Base-by-base conservation (phyloP, 768 basidiomycete species). In the Leccinum sublutescens region DNA sequence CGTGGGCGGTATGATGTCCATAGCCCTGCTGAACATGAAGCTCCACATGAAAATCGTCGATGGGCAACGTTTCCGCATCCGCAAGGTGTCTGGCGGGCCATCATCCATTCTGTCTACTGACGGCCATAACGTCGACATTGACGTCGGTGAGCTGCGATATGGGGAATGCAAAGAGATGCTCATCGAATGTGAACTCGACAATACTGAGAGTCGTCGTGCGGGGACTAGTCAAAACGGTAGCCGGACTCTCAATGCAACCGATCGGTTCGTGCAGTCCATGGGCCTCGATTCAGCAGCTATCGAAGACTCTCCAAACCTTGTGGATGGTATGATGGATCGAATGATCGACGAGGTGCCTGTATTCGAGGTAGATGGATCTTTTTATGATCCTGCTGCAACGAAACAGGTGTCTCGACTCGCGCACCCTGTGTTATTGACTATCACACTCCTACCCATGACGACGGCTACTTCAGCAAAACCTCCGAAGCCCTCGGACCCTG, bases 151-250 rank as follows among this genome's bases (percentile, higher is more conserved):
- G 76, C 78, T 98, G 66, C 81, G 95, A 56, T 95, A 92, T 68
- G 97, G 97, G n/a, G 95, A 98, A 79, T 83, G 86, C 69, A 93
- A 96, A 76, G 97, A 99, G 82, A 94, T 99, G 85, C 81, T 99
- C 21, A 85, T 99, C 61, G 96, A 99, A 76, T 72, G 71, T 33
- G 97, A 99, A 76, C 82, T 97, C 60, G 91, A 94, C 69, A 91
- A 93, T 67, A 77, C 79, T 55, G 89, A 92, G 58, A 62, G 57
- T 47, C 67, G 68, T 54, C 71, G 62, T 33, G 45, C 49, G 8
- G 63, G 55, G 43, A 40, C 49, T 17, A 43, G 50, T 48, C 58
- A 62, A 40, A 63, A 57, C n/a, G 52, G 62, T 31, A 54, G 36
- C 52, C 68, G 68, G 12, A 70, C 78, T 31, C 71, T 87, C 73